phyloP scores from a whole-genome alignment of 495 filamentous ascomycete species.

The Halenospora varia region DNA sequence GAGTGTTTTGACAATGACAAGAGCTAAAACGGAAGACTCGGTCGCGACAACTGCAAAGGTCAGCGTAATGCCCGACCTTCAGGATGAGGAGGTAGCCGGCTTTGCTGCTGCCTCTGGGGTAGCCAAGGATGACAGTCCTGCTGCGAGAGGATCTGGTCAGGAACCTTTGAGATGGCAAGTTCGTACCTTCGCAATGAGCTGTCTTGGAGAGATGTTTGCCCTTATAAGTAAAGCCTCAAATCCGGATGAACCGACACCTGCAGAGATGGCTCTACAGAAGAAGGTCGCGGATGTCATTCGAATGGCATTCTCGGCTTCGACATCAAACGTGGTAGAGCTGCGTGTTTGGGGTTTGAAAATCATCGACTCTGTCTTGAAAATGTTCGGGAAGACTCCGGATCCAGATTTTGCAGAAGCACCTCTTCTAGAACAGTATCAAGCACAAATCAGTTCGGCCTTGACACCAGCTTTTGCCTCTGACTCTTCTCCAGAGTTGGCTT shows the following conservation, averaged over 20 bases:
- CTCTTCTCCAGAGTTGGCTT: constrained; percentile 91
- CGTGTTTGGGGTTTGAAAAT: constrained; percentile 87
- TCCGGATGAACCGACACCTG: constrained; percentile 60
- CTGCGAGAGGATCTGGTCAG: constrained; percentile 62
- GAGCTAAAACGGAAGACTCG: constrained; percentile 51
- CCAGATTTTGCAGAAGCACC: constrained; percentile 95
- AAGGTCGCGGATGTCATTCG: constrained; percentile 90
- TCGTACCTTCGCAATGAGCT: constrained; percentile 88
- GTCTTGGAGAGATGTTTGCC: constrained; percentile 77
- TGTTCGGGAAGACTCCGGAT: constrained; percentile 94
- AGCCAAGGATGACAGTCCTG: constrained; percentile 58
- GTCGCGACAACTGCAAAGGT: constrained; percentile 44
- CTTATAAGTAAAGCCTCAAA: constrained; percentile 71
- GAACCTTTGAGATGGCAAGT: constrained; percentile 95
- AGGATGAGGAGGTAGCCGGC: constrained; percentile 94
- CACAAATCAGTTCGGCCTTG: constrained; percentile 93
- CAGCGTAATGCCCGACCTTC: constrained; percentile 62
- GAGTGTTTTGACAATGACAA: constrained; percentile 81
- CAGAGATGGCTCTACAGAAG: constrained; percentile 71
- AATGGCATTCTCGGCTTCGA: constrained; percentile 97
- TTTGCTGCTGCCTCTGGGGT: constrained; percentile 71
- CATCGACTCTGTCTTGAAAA: constrained; percentile 86
- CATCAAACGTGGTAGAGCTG: constrained; percentile 83
- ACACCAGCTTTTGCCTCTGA: constrained; percentile 95
- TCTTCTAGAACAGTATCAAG: constrained; percentile 95